These are phyloP conservation scores for Umbelopsis isabellina DNA, from an alignment of 192 early-diverging fungal species.

Conservation along the genomic window DNA sequence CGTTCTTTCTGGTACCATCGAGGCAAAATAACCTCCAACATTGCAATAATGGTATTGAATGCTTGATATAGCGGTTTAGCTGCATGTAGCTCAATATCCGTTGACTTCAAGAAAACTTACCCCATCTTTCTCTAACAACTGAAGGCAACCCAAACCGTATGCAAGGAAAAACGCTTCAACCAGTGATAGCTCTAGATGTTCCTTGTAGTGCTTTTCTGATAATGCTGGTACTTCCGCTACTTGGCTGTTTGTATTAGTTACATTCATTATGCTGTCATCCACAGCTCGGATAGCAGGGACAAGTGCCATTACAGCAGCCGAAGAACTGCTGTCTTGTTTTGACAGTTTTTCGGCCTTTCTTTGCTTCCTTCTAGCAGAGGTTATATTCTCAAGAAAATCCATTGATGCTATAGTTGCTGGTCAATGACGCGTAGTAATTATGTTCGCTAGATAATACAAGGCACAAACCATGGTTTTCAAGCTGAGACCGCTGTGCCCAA, in stretches of 20 bases:
- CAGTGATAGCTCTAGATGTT: slow-evolving; percentile 69
- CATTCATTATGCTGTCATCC: background rate
- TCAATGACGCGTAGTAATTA: too few relatives aligned
- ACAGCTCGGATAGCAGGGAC: too few relatives aligned
- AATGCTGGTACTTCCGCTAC: slow-evolving; percentile 9
- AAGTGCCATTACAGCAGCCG: too few relatives aligned
- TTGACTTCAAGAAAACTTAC: slow-evolving; percentile 17
- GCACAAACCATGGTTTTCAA: background rate
- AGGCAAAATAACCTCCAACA: slow-evolving; percentile 42
- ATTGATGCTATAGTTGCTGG: background rate
- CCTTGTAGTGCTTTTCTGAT: slow-evolving; percentile 39
- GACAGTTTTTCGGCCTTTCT: background rate
- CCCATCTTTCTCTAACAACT: slow-evolving; percentile 38
- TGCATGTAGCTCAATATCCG: background rate
- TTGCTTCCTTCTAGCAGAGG: slow-evolving; percentile 35
- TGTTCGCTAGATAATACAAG: background rate
- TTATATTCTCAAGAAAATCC: slow-evolving; percentile 45
- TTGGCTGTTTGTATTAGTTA: background rate
- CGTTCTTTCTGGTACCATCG: background rate
- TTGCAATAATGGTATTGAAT: slow-evolving; percentile 38
- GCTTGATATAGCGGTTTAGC: slow-evolving; percentile 5
- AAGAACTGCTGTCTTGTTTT: background rate
- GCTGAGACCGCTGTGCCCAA: slow-evolving; percentile 55
- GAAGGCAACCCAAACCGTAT: slow-evolving; percentile 59
- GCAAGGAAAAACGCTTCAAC: slow-evolving; percentile 78